Conservation (phyloP, 139 green algal species). For the Tetraselmis striata region DNA sequence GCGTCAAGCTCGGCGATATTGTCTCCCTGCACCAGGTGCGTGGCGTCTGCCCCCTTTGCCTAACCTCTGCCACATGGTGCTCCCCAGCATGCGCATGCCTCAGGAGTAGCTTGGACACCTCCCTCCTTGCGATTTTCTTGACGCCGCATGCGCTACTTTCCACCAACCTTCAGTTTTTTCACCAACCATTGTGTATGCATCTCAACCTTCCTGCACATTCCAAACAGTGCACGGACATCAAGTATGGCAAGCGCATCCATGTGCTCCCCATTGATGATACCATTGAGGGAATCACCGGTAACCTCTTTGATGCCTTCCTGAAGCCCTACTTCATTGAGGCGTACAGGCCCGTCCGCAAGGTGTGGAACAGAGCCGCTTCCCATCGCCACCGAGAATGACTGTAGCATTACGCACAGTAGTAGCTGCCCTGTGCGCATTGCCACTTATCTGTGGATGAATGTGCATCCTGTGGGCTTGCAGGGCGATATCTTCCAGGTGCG, state of each 20-base stretch:
- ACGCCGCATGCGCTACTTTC: no score
- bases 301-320: constrained; percentile 97
- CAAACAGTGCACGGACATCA: constrained; percentile 91
- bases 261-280: constrained; percentile 98
- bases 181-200: background rate
- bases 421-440: background rate
- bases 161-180: no score
- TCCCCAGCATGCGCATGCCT: no score
- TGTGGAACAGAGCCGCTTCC: constrained; percentile 19
- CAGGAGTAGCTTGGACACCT: no score
- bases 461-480: constrained; percentile 27
- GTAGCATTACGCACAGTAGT: background rate
- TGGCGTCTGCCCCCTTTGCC: background rate
- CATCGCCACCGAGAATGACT: constrained; percentile 1
- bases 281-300: constrained; percentile 96
- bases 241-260: constrained; percentile 97
- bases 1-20: constrained; percentile 92
- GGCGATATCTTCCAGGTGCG: constrained; percentile 95
- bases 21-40: constrained; percentile 91
- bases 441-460: background rate
- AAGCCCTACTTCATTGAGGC: constrained; percentile 98
- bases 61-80: background rate
- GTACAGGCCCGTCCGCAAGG: constrained; percentile 95
- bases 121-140: no score
- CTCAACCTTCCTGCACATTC: background rate